Base-by-base conservation (phyloP, 768 basidiomycete species). In the Leccinellum luteum region DNA sequence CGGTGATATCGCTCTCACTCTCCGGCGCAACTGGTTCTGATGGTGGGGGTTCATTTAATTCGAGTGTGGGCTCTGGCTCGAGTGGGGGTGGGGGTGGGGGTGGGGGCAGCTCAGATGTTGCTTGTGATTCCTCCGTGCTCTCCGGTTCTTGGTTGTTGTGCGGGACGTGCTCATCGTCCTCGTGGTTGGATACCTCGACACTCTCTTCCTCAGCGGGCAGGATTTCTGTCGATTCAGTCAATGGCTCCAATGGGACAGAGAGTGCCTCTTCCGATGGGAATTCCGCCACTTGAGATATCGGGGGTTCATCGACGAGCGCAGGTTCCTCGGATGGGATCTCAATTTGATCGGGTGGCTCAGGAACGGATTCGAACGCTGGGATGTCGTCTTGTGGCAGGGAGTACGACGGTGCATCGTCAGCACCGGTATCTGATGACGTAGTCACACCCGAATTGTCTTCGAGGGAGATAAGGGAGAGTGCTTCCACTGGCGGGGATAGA, bases 1-100 rank as follows among this genome's bases (percentile, higher is more conserved):
- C 72, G 59, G 70, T 68, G 64, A 72, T 73, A 67, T 73, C 70
- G 61, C 72, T 68, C 56, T 70, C 69, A 54, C 62, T 73, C 58
- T 72, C 70, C 54, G 70, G 70, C 0, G 68, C 70, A 41, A 72
- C 61, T 10, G 72, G 70, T 38, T 72, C 70, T 43, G 72, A 70
- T 27, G 70, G 66, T 13, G 66, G 66, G 45, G 70, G 72, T 27
- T 70, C 72, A 43, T 52, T 70, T 55, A 73, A 55, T 45, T 72
- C 68, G 28, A 72, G 62, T 8, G 56, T 10, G 6, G 41, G 55
- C 45, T 66, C 59, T 23, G 56, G 28, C 31, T 31, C 31, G 10
- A 31, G 31, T 19, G 28, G 41, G 3, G 48, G 32, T 23, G 45
- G 45, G 3, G 48, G 32, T 23, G 45, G 45, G 45, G 23, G 23